Evolutionary conservation across 176 grass and related monocot genomes (phyloP).

Genomic region (Musa beccarii): DNA sequence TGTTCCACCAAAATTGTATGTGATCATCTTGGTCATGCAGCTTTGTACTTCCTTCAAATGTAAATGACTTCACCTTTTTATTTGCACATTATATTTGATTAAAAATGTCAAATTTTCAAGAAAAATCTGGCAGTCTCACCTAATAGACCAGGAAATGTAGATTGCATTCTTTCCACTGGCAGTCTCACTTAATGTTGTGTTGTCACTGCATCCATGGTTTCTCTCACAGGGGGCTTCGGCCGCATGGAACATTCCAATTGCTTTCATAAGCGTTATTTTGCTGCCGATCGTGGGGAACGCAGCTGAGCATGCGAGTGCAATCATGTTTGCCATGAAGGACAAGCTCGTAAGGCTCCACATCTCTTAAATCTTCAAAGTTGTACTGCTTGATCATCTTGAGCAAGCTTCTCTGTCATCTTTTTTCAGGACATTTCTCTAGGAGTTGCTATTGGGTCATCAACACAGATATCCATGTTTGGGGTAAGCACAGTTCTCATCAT

Average conservation of each 20-base stretch:
- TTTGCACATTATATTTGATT: background rate
- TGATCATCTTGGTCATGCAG: too few species aligned
- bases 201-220: background rate
- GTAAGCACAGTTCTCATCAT: conserved; percentile 15
- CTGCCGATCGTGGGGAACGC: conserved; percentile 80
- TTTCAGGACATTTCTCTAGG: conserved; percentile 55
- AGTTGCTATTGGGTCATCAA: conserved; percentile 72
- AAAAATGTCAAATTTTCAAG: background rate
- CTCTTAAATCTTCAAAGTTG: background rate
- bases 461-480: conserved; percentile 85
- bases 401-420: background rate
- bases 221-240: conserved; percentile 46
- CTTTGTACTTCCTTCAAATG: too few species aligned
- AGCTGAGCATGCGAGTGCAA: conserved; percentile 67
- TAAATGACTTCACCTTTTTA: too few species aligned
- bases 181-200: too few species aligned
- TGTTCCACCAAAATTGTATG: too few species aligned
- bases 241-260: conserved; percentile 53
- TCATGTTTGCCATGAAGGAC: conserved; percentile 78
- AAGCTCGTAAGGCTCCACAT: conserved; percentile 44
- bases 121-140: too few species aligned
- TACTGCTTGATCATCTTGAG: background rate
- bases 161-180: background rate
- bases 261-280: conserved; percentile 76
- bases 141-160: too few species aligned